Evolutionary conservation across 441 rosid genomes (phyloP).

Genomic region (Populus hybrid): DNA sequence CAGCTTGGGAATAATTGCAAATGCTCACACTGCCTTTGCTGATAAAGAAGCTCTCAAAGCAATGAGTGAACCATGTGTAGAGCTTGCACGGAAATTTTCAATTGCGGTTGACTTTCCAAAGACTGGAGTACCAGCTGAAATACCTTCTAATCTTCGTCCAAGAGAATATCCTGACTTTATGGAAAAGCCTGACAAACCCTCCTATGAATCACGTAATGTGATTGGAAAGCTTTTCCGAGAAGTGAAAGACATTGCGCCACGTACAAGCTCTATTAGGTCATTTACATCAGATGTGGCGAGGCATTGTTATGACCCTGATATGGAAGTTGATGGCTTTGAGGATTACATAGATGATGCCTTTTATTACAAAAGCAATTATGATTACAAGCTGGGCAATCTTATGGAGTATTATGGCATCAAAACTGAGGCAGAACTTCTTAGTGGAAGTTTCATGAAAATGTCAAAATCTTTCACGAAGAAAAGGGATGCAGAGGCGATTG

Average conservation of each 20-base stretch:
- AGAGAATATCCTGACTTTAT: constrained; percentile 85
- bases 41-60: constrained; percentile 53
- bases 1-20: constrained; percentile 71
- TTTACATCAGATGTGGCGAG: constrained; percentile 53
- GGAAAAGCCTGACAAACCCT: constrained; percentile 73
- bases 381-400: constrained; percentile 63
- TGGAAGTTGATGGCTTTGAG: constrained; percentile 76
- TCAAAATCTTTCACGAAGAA: constrained; percentile 63
- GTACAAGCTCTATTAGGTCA: constrained; percentile 31
- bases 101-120: constrained; percentile 87
- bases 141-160: constrained; percentile 49
- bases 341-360: constrained; percentile 55
- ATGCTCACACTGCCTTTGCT: constrained; percentile 83
- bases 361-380: constrained; percentile 57
- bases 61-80: constrained; percentile 46
- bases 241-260: constrained; percentile 57
- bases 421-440: constrained; percentile 78
- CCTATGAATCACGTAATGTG: constrained; percentile 58
- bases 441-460: constrained; percentile 73
- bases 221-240: constrained; percentile 81
- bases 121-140: constrained; percentile 84
- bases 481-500: constrained; percentile 63
- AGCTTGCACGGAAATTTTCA: constrained; percentile 61
- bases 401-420: constrained; percentile 81
- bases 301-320: constrained; percentile 53